Evolutionary conservation across 2,329 filamentous ascomycete genomes (phyloP).

Genomic region (Clonostachys sp.): DNA sequence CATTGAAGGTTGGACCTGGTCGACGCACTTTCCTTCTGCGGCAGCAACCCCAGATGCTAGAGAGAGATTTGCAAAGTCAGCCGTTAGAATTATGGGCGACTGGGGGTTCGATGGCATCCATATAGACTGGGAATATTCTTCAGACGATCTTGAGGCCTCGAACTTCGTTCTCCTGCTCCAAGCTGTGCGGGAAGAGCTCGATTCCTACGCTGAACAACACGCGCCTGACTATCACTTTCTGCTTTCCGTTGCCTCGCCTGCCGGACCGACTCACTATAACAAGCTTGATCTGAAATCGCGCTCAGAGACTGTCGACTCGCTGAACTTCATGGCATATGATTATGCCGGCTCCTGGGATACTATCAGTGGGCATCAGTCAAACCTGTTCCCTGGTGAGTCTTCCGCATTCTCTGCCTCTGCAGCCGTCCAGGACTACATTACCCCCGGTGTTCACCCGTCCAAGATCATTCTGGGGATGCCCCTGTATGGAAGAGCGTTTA

Average conservation of each 20-base stretch:
- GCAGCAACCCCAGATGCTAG: conserved; percentile 53
- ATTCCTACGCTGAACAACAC: conserved; percentile 34
- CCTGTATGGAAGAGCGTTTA: conserved; percentile 71
- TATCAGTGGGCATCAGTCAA: conserved; percentile 63
- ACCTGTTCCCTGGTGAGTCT: conserved; percentile 50
- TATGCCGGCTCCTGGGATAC: conserved; percentile 65
- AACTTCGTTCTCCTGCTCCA: conserved; percentile 35
- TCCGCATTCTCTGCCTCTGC: conserved; percentile 66
- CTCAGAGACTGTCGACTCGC: conserved; percentile 42
- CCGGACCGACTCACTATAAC: conserved; percentile 40
- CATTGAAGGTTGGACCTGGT: conserved; percentile 75
- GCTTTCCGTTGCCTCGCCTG: conserved; percentile 45
- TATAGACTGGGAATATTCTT: conserved; percentile 53
- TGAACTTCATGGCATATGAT: conserved; percentile 71
- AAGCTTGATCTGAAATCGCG: conserved; percentile 40
- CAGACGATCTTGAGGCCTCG: conserved; percentile 24
- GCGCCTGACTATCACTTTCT: conserved; percentile 41
- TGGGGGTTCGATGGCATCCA: conserved; percentile 55
- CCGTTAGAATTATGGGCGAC: conserved; percentile 67
- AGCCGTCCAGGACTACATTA: conserved; percentile 61
- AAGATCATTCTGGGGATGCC: conserved; percentile 78
- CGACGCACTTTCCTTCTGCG: background rate
- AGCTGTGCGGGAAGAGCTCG: conserved; percentile 34
- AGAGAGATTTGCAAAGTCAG: conserved; percentile 60
- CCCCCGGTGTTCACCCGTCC: conserved; percentile 50